Conservation (phyloP, 2,329 filamentous ascomycete genomes). For the Fusarium algeriense region DNA sequence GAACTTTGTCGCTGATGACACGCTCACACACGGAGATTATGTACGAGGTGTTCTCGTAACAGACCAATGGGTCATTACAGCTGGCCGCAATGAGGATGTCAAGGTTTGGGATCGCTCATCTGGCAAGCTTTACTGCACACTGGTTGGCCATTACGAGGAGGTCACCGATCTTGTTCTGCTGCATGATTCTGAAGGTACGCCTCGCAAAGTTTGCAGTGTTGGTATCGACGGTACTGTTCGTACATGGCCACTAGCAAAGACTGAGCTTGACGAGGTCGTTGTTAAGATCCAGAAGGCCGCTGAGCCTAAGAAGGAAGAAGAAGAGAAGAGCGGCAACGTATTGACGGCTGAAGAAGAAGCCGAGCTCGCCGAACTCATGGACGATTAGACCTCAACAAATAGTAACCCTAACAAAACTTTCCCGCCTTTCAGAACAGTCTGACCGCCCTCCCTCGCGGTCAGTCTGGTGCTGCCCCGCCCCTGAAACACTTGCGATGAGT, state of each 20-base stretch:
- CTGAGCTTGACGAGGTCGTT: slow-evolving; percentile 63
- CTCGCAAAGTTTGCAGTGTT: slow-evolving; percentile 77
- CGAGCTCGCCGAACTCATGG: slow-evolving; percentile 92
- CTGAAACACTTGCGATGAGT: slow-evolving; percentile 10
- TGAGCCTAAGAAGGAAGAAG: slow-evolving; percentile 65
- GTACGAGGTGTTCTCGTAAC: slow-evolving; percentile 84
- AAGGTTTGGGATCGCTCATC: slow-evolving; percentile 86
- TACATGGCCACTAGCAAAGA: slow-evolving; percentile 81
- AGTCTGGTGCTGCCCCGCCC: neutral
- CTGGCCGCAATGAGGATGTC: slow-evolving; percentile 90
- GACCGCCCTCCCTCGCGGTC: neutral
- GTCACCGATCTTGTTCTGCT: slow-evolving; percentile 83
- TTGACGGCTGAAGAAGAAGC: slow-evolving; percentile 93
- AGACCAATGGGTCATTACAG: slow-evolving; percentile 85
- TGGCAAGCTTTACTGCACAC: slow-evolving; percentile 78
- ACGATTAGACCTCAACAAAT: slow-evolving; percentile 60
- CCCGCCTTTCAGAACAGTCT: neutral
- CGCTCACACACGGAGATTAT: slow-evolving; percentile 86
- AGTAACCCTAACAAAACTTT: neutral
- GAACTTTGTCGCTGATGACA: slow-evolving; percentile 78
- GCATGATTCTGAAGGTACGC: slow-evolving; percentile 51
- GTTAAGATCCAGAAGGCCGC: slow-evolving; percentile 59
- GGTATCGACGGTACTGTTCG: slow-evolving; percentile 91
- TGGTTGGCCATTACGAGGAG: slow-evolving; percentile 92
- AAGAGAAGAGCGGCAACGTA: slow-evolving; percentile 60